Percentiles rank a stretch among this genome's conserved stretches.
These are phyloP conservation scores for Eucalyptus guilfoylei DNA, from an alignment of 345 rosid genomes.

Conservation along the genomic window DNA sequence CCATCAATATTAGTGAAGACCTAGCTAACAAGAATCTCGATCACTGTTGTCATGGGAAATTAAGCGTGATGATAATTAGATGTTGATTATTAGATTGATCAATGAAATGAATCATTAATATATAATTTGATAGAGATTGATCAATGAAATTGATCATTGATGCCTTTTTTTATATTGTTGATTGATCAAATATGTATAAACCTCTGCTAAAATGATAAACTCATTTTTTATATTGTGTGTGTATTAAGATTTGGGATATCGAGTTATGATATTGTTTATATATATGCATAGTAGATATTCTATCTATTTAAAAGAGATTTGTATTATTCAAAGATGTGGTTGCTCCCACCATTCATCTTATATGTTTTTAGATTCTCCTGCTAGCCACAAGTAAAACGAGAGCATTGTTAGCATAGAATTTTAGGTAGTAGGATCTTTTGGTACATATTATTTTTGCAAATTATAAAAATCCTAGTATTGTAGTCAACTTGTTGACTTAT, in stretches of 20 bases:
- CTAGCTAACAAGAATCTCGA: not conserved
- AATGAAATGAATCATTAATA: not conserved
- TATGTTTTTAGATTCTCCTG: not conserved
- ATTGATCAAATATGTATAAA: no score
- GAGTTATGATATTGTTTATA: not conserved
- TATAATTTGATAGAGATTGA: not conserved
- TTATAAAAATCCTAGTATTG: no score
- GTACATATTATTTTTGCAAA: no score
- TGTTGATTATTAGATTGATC: not conserved
- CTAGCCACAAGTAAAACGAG: not conserved
- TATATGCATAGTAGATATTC: no score
- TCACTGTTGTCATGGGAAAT: rapidly evolving
- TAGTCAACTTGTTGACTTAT: no score
- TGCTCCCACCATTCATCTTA: no score
- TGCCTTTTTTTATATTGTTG: no score
- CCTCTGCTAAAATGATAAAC: not conserved
- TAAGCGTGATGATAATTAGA: not conserved
- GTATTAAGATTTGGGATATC: not conserved
- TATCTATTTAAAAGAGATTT: no score
- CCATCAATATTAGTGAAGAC: not conserved
- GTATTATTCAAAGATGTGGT: not conserved
- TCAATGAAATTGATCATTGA: no score
- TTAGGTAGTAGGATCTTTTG: not conserved
- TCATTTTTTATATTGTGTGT: not conserved
- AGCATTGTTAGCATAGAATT: rapidly evolving